Evolutionary conservation across 2,329 filamentous ascomycete species (phyloP), one percentile per base, ranked within the genome.

Genomic region (Amylocarpus encephaloides): DNA sequence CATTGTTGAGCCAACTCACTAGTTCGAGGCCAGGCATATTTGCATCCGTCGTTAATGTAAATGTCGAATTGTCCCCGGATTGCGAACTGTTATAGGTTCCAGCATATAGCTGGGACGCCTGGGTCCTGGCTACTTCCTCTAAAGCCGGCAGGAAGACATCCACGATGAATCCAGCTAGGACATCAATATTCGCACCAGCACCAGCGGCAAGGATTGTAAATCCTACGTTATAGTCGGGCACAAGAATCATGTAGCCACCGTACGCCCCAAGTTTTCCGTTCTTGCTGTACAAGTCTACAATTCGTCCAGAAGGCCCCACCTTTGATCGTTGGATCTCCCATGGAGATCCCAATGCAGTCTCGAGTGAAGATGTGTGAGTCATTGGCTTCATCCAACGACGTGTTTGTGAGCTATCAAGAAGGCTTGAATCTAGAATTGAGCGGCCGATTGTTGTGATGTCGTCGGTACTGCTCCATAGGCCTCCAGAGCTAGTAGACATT

Each of bases 381-480:
- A 50, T 29, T 3, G 54, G 54, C 32, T 54, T 50, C 42, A 57
- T 48, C 54, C 52, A 57, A 16, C 44, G 32, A 9, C 54, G 32
- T 11, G 50, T 57, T 29, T 46, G 43, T 34, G 35, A 10, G 16
- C 46, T 29, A 13, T 46, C 9, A 5, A 57, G 44, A 1, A 57
- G 39, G 7, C 46, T 41, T 5, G 54, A 57, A 9, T 36, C 44
- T 13, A 57, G 34, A 15, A 57, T 48, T 4, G 52, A 47, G 2
- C 42, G 49, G 4, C 59, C 59, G n/a, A 64, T 57, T 40, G 50
- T 59, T 35, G 59, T 43, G 43, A 63, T 49, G 48, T 64, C 60
- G 19, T 59, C 51, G 59, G 69, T 66, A 5, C 71, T 63, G 2
- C 67, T 63, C 49, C 69, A 70, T 38, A 62, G 62, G 2, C 72